A percentile compares a stretch with the other conserved stretches of the same genome.
Conservation (phyloP, 2,329 filamentous ascomycete species). For the Orbilia quercus region DNA sequence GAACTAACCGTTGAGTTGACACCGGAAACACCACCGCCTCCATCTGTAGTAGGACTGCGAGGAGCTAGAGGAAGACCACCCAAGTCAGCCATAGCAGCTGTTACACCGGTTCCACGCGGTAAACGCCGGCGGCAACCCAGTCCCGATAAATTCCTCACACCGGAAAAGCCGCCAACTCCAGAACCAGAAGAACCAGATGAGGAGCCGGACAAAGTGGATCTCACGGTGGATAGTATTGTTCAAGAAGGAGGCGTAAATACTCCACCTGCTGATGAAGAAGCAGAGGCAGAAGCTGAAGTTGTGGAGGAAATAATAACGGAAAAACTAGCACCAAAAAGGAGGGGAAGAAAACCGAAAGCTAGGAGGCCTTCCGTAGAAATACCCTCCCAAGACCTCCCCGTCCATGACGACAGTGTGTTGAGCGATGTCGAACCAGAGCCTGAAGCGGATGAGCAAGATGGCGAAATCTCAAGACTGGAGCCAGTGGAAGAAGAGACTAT, state of each 20-base stretch:
- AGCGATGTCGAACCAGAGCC: conserved; percentile 39
- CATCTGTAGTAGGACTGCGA: conserved; percentile 22
- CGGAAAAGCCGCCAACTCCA: conserved; percentile 41
- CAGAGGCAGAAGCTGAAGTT: background rate
- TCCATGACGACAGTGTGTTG: conserved; percentile 32
- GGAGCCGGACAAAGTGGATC: conserved; percentile 10
- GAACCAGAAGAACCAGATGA: conserved; percentile 39
- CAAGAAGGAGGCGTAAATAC: conserved; percentile 17
- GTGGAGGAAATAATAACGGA: background rate
- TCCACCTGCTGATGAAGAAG: conserved; percentile 21
- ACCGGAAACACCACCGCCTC: background rate
- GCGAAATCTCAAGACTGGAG: conserved; percentile 6
- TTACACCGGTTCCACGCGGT: conserved; percentile 57
- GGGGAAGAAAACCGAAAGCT: conserved; percentile 31
- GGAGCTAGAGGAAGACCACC: conserved; percentile 3
- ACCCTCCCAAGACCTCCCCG: conserved; percentile 18
- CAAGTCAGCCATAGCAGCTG: conserved; percentile 31
- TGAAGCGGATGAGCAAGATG: conserved; percentile 7
- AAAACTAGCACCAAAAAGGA: conserved; percentile 13
- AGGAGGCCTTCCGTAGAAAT: conserved; percentile 41
- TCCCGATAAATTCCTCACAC: conserved; percentile 57
- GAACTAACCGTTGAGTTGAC: background rate
- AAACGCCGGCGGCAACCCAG: conserved; percentile 58
- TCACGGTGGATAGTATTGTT: conserved; percentile 15
- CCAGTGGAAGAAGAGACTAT: conserved; percentile 16